Evolutionary conservation across 306 rosid species (phyloP).

Genomic region (Malus fusca): DNA sequence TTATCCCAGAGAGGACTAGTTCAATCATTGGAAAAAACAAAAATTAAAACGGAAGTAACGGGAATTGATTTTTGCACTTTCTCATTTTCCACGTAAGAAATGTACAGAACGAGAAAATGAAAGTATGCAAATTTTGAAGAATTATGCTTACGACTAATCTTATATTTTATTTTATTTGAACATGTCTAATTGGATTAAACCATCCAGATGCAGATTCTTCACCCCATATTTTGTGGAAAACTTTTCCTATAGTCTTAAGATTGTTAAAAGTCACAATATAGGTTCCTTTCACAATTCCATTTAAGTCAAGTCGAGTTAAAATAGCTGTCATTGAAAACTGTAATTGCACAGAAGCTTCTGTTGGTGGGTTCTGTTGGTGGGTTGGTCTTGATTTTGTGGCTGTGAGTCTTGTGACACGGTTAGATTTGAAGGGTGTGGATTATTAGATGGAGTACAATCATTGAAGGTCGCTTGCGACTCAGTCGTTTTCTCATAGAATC

Average conservation of each 20-base stretch:
- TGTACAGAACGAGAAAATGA: rapidly evolving
- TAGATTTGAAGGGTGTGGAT: not conserved
- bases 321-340: not conserved
- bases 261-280: not conserved
- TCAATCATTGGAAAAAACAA: not conserved
- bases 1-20: not conserved
- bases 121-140: too few relatives aligned
- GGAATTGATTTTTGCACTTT: not conserved
- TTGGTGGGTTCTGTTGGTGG: not conserved
- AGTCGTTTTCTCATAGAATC: not conserved
- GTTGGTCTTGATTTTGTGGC: not conserved
- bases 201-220: not conserved
- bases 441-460: not conserved
- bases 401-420: not conserved
- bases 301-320: not conserved
- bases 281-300: not conserved
- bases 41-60: not conserved
- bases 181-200: not conserved
- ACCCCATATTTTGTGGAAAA: not conserved
- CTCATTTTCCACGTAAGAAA: not conserved
- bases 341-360: not conserved
- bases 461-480: not conserved
- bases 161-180: not conserved
- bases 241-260: not conserved
- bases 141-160: not conserved